Evolutionary conservation across 768 basidiomycete species (phyloP), one percentile per base, ranked within the genome.

Genomic region (Multifurca ochricompacta): DNA sequence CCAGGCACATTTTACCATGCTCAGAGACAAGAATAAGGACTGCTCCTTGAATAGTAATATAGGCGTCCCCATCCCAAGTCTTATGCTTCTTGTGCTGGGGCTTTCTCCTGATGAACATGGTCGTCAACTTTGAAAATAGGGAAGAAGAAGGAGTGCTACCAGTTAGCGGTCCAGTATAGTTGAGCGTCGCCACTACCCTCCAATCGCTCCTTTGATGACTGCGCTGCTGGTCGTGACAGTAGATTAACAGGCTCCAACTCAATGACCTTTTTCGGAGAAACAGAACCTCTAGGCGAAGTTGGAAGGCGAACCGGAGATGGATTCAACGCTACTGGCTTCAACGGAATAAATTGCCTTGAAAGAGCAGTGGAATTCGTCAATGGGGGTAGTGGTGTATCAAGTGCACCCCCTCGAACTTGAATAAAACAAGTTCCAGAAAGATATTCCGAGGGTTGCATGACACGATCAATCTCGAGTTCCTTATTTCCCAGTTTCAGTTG

Each of bases 11-110:
- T 70, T 82, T 80, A 3, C 89, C 89, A 51, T 77, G 76, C 63
- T 87, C 85, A 3, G 83, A 79, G 36, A 87, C 68, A 71, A 89
- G 77, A 1, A 74, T 76, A 19, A 87, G 64, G 54, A 77, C 78
- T 11, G 74, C 74, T 19, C 71, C 74, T 31, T 68, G 65, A 34
- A 74, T 71, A 28, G 79, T 78, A 23, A 86, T 71, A 67, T 77
- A 85, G 7, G 76, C 82, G 58, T 84, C 88, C 2, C 84, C 89
- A 53, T 92, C 90, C 91, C 92, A 93, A 0, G 83, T 87, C 64
- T 87, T 87, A 61, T 90, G 79, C 68, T 92, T 92, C 71, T 76
- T 87, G 63, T 83, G 79, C 48, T 78, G 70, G 11, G 74, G 78
- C 62, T 83, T 87, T 34, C 90, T 77, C 88, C 90, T 89, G 52